Percentiles rank a stretch among this genome's conserved stretches.
These are phyloP conservation scores for Pseudogymnoascus destructans DNA, from an alignment of 2,329 filamentous ascomycete genomes.

Conservation along the genomic window DNA sequence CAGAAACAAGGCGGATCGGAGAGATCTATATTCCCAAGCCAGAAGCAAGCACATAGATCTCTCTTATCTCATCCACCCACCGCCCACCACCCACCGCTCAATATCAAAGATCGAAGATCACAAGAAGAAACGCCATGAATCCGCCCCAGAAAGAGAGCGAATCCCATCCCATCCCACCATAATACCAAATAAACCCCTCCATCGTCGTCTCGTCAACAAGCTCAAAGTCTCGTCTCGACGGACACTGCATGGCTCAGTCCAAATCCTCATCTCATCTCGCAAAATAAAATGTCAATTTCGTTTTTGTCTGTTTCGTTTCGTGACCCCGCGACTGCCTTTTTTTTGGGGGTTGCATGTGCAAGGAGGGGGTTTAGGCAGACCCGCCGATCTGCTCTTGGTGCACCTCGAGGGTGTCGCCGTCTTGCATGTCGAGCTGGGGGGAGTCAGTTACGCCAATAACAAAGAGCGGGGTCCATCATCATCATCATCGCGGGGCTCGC, in stretches of 20 bases:
- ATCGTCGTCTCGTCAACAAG: background rate
- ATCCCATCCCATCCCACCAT: background rate
- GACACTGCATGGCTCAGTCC: background rate
- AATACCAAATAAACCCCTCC: background rate
- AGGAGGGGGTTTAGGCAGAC: slow-evolving; percentile 19
- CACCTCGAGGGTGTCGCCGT: slow-evolving; percentile 91
- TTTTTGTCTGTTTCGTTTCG: background rate
- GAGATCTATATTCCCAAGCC: background rate
- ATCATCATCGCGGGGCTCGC: background rate
- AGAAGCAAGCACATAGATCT: background rate
- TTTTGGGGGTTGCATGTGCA: no score
- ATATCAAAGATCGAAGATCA: background rate
- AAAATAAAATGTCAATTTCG: background rate
- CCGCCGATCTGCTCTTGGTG: slow-evolving; percentile 97
- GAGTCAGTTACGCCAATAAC: background rate
- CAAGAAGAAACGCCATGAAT: background rate
- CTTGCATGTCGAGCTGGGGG: slow-evolving; percentile 80
- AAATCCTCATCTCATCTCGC: background rate
- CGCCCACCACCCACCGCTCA: background rate
- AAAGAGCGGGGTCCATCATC: background rate
- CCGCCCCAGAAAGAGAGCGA: background rate
- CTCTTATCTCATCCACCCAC: background rate
- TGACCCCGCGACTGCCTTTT: background rate
- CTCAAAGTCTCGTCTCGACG: background rate
- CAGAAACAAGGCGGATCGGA: background rate